phyloP scores from a whole-genome alignment of 2,329 filamentous ascomycete species.

The Zymoseptoria passerinii region DNA sequence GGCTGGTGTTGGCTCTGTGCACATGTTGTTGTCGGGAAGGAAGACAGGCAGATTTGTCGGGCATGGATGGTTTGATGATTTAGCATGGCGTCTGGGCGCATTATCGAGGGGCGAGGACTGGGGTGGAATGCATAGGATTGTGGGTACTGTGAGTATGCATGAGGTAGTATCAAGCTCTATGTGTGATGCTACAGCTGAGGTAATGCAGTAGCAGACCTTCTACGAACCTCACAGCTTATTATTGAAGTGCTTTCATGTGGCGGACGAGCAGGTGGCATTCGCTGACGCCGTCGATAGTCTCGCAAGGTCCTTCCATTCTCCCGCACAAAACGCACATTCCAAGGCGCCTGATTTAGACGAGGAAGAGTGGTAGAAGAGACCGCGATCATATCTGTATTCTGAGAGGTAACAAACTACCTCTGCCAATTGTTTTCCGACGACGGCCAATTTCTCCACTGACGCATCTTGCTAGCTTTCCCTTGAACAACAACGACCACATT shows the following conservation, averaged over 20 bases:
- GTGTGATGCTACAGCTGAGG: background rate
- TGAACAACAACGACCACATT: too few species aligned
- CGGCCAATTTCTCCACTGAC: too few species aligned
- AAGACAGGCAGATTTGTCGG: background rate
- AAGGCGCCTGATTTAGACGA: too few species aligned
- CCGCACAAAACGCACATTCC: background rate
- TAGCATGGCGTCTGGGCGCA: background rate
- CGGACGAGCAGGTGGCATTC: background rate
- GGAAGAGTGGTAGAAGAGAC: too few species aligned
- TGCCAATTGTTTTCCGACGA: too few species aligned
- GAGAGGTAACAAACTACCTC: too few species aligned
- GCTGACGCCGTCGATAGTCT: too few species aligned
- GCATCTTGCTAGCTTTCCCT: too few species aligned
- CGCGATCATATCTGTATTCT: too few species aligned
- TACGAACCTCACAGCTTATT: background rate
- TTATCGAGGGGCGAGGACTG: background rate
- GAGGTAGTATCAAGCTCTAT: too few species aligned
- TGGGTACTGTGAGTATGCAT: background rate
- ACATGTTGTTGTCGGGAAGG: background rate
- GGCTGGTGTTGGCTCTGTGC: background rate
- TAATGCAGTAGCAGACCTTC: background rate
- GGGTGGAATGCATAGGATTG: background rate
- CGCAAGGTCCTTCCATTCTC: background rate
- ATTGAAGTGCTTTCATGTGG: background rate
- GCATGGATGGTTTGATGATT: background rate